Evolutionary conservation across 169 alveolate genomes (phyloP), one percentile per base, ranked within the genome.

Genomic region (Toxoplasma gondii): DNA sequence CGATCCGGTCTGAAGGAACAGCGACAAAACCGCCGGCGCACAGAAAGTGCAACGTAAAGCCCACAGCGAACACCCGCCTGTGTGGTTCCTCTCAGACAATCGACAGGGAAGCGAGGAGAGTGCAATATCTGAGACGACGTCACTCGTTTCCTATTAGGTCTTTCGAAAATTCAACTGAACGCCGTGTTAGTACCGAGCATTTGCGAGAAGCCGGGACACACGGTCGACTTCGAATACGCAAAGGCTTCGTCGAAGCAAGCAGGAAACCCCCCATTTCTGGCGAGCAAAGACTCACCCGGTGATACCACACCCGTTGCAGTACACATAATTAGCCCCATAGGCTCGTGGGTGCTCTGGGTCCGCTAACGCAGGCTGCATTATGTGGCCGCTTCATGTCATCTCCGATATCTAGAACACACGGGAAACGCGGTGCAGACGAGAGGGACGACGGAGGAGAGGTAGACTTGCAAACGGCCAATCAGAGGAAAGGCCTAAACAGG

Each of bases 241-340:
- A 39, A 39, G 41, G 41, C 41, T 39, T 39, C 41, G 41, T 39
- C 41, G 41, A 39, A 39, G 41, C 41, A 39, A 39, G 0, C 41
- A 39, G 41, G 41, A 39, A 39, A 39, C 41, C 41, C 41, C 41
- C 41, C 0, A 39, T 39, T 39, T 39, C 41, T 39, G 41, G 41
- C 41, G 41, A 39, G 41, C 41, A 39, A 39, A 39, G 84, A 74
- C 84, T 10, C 41, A 74, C 84, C 84, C 84, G 19, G 84, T 74
- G 34, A 74, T 74, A 27, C 84, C 84, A 31, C 84, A 74, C 17
- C 84, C 84, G 19, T 74, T 74, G 41, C 84, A 74, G 84, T 74
- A 74, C 39, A 74, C 84, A 12, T 74, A 74, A 27, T 74, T 74
- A n/a, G 84, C 19, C 41, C 84, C 84, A 34, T 74, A 74, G 84